A percentile compares a stretch with the other conserved stretches of the same genome.
Conservation (phyloP, 177 flowering plant species). For the Telopea speciosissima region DNA sequence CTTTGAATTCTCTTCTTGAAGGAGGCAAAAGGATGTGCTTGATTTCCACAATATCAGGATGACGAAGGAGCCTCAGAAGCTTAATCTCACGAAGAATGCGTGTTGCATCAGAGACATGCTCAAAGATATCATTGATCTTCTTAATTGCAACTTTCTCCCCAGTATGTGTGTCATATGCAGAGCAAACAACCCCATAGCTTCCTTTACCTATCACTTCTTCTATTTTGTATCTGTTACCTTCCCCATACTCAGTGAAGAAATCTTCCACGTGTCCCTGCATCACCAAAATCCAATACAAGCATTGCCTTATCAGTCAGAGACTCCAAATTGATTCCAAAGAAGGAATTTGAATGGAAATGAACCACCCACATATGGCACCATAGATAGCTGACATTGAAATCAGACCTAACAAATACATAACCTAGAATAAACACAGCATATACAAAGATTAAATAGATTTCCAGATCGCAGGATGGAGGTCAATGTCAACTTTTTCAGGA, state of each 20-base stretch:
- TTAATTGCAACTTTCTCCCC: slow-evolving; percentile 96
- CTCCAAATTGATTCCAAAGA: not conserved
- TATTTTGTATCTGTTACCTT: slow-evolving; percentile 80
- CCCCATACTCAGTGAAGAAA: slow-evolving; percentile 93
- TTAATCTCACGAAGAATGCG: slow-evolving; percentile 94
- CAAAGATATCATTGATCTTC: slow-evolving; percentile 94
- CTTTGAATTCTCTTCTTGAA: slow-evolving; percentile 89
- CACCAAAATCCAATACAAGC: slow-evolving; percentile 5
- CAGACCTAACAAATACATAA: not conserved
- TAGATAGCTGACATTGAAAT: not conserved
- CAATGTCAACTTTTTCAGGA: not conserved
- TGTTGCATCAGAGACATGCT: slow-evolving; percentile 95
- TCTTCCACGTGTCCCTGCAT: slow-evolving; percentile 69
- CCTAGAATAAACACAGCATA: not conserved
- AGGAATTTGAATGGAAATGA: not conserved
- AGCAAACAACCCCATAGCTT: slow-evolving; percentile 94
- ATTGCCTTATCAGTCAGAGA: not conserved
- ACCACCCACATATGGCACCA: not conserved
- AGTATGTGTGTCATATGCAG: slow-evolving; percentile 75
- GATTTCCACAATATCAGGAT: slow-evolving; percentile 96
- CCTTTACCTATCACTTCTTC: slow-evolving; percentile 98
- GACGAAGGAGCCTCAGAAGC: slow-evolving; percentile 83
- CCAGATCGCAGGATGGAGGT: not conserved
- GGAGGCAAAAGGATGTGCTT: slow-evolving; percentile 94
- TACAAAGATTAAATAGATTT: not conserved